These are phyloP conservation scores for Thelonectria blattea DNA, from an alignment of 2,329 filamentous ascomycete species.

Conservation along the genomic window DNA sequence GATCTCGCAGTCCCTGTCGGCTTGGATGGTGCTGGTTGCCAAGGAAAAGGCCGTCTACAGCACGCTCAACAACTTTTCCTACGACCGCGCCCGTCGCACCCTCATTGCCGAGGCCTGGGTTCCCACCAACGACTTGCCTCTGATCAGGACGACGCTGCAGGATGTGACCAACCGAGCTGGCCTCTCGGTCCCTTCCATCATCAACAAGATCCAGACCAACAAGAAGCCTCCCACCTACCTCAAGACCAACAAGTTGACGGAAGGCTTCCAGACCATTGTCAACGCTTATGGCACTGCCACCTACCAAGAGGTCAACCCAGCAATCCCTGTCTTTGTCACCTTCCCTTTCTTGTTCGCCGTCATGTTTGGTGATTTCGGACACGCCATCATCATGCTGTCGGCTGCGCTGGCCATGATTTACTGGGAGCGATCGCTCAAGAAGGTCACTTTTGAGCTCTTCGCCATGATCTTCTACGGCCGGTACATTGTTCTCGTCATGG, in stretches of 20 bases:
- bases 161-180: slow-evolving; percentile 97
- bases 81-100: slow-evolving; percentile 93
- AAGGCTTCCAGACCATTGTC: slow-evolving; percentile 98
- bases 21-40: slow-evolving; percentile 97
- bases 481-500: slow-evolving; percentile 99
- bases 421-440: slow-evolving; percentile 91
- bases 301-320: slow-evolving; percentile 96
- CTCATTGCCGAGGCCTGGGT: slow-evolving; percentile 98
- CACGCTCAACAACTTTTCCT: slow-evolving; percentile 94
- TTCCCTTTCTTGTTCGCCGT: slow-evolving; percentile 99
- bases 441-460: slow-evolving; percentile 91
- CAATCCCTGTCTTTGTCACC: slow-evolving; percentile 91
- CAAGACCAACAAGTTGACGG: slow-evolving; percentile 98
- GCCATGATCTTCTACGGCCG: slow-evolving; percentile 99
- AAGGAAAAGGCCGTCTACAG: slow-evolving; percentile 99
- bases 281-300: slow-evolving; percentile 98
- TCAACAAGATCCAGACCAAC: slow-evolving; percentile 96
- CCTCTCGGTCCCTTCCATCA: slow-evolving; percentile 95
- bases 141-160: slow-evolving; percentile 92
- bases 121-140: slow-evolving; percentile 84
- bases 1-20: slow-evolving; percentile 89
- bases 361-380: slow-evolving; percentile 99
- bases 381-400: slow-evolving; percentile 86
- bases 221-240: slow-evolving; percentile 97
- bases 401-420: slow-evolving; percentile 93